Base-by-base conservation (phyloP, 768 basidiomycete genomes). In the Myochromella boudieri region DNA sequence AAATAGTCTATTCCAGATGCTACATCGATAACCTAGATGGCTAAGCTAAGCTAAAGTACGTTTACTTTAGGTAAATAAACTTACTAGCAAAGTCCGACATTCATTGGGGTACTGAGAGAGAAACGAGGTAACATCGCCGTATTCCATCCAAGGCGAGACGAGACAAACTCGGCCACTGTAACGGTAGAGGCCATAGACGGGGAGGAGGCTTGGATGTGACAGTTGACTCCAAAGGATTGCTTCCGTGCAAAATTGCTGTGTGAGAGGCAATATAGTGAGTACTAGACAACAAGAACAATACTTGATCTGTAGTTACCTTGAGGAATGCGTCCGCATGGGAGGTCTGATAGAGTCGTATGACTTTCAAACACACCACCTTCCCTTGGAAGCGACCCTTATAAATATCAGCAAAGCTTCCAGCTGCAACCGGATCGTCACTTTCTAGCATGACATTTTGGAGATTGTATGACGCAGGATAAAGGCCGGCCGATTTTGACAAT, bases 111-210 rank as follows among this genome's bases (percentile, higher is more conserved):
- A n/a, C 15, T 31, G 20, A 20, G 45, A n/a, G 6, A 51, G 33
- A 33, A 28, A 51, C 11, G 17, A 26, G 15, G 6, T 40, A 12
- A 51, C 20, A 17, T 43, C 37, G 5, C 49, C 49, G 18, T 51
- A 45, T n/a, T 51, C 49, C 44, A 51, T 45, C 49, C 49, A 51
- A 6, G 49, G 49, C 22, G 43, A 44, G 7, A 51, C 49, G 6
- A 51, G 15, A 25, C 49, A 51, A 9, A 6, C 5, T 9, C 22
- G 5, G n/a, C 21, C 7, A 7, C 14, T 25, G n/a, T 36, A 43
- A 6, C 32, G 25, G 14, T 31, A 51, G 0, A 45, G 31, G 3
- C 49, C 49, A 22, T 51, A 51, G 17, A 45, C 28, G 5, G 49
- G 49, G 15, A 45, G 37, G 2, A 51, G 3, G 22, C 46, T 51